phyloP scores from a whole-genome alignment of 1,284 basidiomycete species.

The Trichosporon sp. region DNA sequence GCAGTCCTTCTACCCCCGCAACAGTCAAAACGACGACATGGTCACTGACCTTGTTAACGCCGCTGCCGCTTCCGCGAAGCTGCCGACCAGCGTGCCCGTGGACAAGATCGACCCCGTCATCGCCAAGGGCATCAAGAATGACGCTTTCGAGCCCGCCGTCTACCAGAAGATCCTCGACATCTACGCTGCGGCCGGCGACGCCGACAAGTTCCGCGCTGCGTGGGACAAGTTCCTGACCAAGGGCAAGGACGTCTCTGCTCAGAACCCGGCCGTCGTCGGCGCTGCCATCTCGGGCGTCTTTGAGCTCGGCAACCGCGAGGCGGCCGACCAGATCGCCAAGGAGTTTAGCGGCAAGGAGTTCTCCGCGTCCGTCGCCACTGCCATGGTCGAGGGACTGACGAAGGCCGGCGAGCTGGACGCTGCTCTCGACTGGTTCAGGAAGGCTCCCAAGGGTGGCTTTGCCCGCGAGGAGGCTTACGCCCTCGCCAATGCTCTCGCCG shows the following conservation, averaged over 20 bases:
- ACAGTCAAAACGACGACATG: slow-evolving; percentile 45
- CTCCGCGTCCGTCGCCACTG: slow-evolving; percentile 33
- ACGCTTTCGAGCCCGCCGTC: background rate
- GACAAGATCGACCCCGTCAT: slow-evolving; percentile 1
- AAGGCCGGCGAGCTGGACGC: slow-evolving; percentile 57
- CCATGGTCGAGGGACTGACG: slow-evolving; percentile 65
- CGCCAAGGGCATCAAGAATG: slow-evolving; percentile 8
- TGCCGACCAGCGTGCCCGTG: background rate
- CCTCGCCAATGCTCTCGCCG: slow-evolving; percentile 53
- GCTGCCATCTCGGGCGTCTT: background rate
- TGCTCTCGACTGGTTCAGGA: slow-evolving; percentile 65
- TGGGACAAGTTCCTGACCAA: slow-evolving; percentile 55
- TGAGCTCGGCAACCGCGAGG: background rate
- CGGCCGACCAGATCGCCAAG: background rate
- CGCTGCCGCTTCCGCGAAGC: slow-evolving; percentile 3
- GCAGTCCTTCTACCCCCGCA: slow-evolving; percentile 44
- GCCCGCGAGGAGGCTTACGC: background rate
- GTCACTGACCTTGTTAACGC: slow-evolving; percentile 5
- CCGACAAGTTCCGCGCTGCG: slow-evolving; percentile 64
- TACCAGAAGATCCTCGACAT: slow-evolving; percentile 5
- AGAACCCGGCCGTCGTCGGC: slow-evolving; percentile 41
- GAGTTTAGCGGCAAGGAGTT: background rate
- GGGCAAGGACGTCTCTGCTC: slow-evolving; percentile 22
- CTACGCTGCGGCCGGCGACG: slow-evolving; percentile 63
- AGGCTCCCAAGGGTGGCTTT: background rate